These are phyloP conservation scores for Candida lessepsii DNA, from an alignment of 805 yeast genomes.

Conservation along the genomic window DNA sequence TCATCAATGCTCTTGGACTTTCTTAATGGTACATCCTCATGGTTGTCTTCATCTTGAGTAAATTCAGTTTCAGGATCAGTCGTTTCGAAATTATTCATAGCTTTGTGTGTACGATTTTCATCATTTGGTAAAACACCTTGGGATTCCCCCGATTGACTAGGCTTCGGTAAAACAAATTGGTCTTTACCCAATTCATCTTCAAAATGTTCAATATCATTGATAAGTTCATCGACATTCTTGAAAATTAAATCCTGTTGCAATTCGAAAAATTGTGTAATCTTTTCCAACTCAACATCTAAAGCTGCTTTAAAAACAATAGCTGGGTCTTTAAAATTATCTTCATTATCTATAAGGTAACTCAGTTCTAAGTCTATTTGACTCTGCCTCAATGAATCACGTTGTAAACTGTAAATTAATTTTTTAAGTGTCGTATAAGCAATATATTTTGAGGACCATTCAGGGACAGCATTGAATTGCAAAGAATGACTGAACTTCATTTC, in stretches of 20 bases:
- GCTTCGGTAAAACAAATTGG: conserved; percentile 5
- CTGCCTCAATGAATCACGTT: conserved; percentile 52
- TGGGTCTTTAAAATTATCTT: conserved; percentile 42
- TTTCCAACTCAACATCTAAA: conserved; percentile 70
- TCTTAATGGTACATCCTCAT: conserved; percentile 1
- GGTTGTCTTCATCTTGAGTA: conserved; percentile 31
- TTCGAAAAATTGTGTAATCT: conserved; percentile 73
- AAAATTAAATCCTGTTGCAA: conserved; percentile 61
- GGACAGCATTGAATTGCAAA: conserved; percentile 94
- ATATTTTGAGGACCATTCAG: conserved; percentile 95
- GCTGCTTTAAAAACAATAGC: conserved; percentile 63
- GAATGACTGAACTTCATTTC: conserved; percentile 93
- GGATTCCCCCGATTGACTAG: conserved; percentile 6
- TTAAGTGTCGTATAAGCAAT: conserved; percentile 87
- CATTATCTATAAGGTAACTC: conserved; percentile 30
- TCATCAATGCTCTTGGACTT: conserved; percentile 26
- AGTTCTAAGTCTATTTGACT: conserved; percentile 28
- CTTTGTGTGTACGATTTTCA: conserved; percentile 1
- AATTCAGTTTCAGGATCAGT: conserved; percentile 39
- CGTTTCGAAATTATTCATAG: conserved; percentile 11
- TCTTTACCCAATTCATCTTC: conserved; percentile 33
- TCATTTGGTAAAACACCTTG: not conserved
- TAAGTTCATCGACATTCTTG: conserved; percentile 52
- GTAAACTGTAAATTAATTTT: conserved; percentile 78
- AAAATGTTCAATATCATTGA: conserved; percentile 63